phyloP scores from a whole-genome alignment of 1,284 basidiomycete species.

The Ceratobasidium sp. region DNA sequence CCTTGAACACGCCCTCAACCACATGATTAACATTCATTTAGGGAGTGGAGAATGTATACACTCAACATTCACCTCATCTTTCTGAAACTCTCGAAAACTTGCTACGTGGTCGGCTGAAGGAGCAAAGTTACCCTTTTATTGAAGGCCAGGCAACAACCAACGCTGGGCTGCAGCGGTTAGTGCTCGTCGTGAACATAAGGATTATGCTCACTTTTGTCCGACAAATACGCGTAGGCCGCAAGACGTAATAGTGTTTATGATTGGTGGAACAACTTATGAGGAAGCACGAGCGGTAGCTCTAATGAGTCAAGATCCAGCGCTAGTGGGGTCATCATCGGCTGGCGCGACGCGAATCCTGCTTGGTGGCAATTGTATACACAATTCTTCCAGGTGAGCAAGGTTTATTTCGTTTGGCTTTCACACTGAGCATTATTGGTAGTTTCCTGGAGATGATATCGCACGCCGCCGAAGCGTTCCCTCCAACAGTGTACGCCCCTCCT shows the following conservation, averaged over 20 bases:
- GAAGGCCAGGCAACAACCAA: conserved; percentile 59
- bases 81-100: conserved; percentile 93
- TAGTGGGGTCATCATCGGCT: conserved; percentile 56
- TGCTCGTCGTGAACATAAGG: conserved; percentile 19
- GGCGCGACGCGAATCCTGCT: conserved; percentile 78
- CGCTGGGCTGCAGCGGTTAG: conserved; percentile 75
- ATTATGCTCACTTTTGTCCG: conserved; percentile 30
- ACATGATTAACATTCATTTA: conserved; percentile 59
- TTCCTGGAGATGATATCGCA: conserved; percentile 79
- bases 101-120: conserved; percentile 87
- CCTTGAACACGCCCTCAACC: conserved; percentile 27
- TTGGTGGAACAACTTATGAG: conserved; percentile 94
- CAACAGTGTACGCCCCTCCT: conserved; percentile 73
- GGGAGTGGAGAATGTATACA: conserved; percentile 99
- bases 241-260: conserved; percentile 94
- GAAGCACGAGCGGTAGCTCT: conserved; percentile 87
- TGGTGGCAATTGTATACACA: conserved; percentile 93
- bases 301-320: conserved; percentile 81
- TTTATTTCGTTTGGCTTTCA: background rate
- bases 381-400: conserved; percentile 83
- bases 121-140: conserved; percentile 91
- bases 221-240: conserved; percentile 74
- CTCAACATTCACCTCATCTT: conserved; percentile 95
- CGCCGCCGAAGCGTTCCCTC: conserved; percentile 71
- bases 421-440: conserved; percentile 58